phyloP scores from a whole-genome alignment of 129 eudicot species.

The Pseudognaphalium luteoalbum region DNA sequence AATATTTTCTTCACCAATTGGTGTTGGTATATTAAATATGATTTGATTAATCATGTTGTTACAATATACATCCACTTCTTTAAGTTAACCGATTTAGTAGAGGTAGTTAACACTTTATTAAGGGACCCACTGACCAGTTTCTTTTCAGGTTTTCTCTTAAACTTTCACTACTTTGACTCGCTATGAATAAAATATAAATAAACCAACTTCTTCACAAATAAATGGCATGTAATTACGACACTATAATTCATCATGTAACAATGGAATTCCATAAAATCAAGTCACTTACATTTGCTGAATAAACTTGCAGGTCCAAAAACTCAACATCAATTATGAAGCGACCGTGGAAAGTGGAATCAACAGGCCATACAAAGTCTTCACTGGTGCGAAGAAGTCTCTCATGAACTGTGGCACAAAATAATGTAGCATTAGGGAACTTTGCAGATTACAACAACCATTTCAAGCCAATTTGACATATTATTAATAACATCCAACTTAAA shows the following conservation, averaged over 20 bases:
- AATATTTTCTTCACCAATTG: neutral
- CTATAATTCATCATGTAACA: neutral
- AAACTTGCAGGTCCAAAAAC: slow-evolving; percentile 82
- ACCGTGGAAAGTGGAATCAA: slow-evolving; percentile 72
- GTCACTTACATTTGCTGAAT: slow-evolving; percentile 62
- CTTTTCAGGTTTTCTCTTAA: neutral
- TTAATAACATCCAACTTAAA: neutral
- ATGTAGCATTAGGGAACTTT: neutral
- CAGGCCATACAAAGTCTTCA: slow-evolving; percentile 89
- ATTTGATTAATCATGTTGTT: neutral
- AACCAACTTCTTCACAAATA: neutral
- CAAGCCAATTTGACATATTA: neutral
- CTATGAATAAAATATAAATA: neutral
- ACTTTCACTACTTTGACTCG: neutral
- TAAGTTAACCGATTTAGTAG: neutral
- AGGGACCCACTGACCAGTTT: neutral
- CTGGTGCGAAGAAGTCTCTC: slow-evolving; percentile 83
- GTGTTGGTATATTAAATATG: neutral
- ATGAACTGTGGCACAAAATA: slow-evolving; percentile 59
- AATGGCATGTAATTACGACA: neutral
- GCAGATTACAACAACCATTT: neutral
- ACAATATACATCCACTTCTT: neutral
- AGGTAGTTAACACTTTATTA: neutral
- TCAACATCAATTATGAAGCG: slow-evolving; percentile 87
- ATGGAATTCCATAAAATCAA: neutral